These are phyloP conservation scores for Phyllosticta capitalensis DNA, from an alignment of 2,329 filamentous ascomycete species.

Conservation along the genomic window DNA sequence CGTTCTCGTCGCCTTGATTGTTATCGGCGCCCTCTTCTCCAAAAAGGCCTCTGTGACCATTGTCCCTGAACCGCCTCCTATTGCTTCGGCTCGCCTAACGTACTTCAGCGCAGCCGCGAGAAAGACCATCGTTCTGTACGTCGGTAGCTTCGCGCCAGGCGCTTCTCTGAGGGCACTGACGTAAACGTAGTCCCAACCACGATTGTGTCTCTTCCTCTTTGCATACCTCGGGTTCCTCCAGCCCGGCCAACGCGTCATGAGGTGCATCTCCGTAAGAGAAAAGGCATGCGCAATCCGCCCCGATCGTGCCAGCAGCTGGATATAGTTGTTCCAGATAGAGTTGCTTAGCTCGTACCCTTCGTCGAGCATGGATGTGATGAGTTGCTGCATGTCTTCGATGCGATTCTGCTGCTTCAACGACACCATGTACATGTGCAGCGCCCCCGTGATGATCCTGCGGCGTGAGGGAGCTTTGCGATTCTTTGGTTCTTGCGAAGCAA, in stretches of 20 bases:
- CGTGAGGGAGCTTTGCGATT: slow-evolving; percentile 22
- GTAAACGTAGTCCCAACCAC: slow-evolving; percentile 22
- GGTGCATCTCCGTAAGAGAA: slow-evolving; percentile 59
- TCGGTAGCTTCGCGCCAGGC: slow-evolving; percentile 25
- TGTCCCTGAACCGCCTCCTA: slow-evolving; percentile 15
- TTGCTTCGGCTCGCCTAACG: slow-evolving; percentile 26
- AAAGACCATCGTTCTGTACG: slow-evolving; percentile 35
- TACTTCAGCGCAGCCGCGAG: slow-evolving; percentile 29
- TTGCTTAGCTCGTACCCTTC: slow-evolving; percentile 67
- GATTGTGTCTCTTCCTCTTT: slow-evolving; percentile 15
- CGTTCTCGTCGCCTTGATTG: slow-evolving; percentile 33
- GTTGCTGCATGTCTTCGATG: slow-evolving; percentile 19
- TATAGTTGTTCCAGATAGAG: slow-evolving; percentile 70
- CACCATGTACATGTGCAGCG: slow-evolving; percentile 44
- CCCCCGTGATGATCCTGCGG: slow-evolving; percentile 40
- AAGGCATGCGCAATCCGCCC: slow-evolving; percentile 59
- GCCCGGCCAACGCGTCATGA: slow-evolving; percentile 72
- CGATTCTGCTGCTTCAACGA: slow-evolving; percentile 45
- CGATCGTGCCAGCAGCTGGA: slow-evolving; percentile 56
- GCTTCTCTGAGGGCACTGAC: slow-evolving; percentile 19
- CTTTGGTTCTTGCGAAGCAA: background rate
- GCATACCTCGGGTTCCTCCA: slow-evolving; percentile 43
- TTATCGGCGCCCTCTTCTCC: slow-evolving; percentile 27
- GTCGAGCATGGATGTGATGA: slow-evolving; percentile 47
- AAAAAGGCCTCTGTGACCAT: slow-evolving; percentile 24